phyloP scores from a whole-genome alignment of 148 eudicot species.

The Persicaria tinctoria region DNA sequence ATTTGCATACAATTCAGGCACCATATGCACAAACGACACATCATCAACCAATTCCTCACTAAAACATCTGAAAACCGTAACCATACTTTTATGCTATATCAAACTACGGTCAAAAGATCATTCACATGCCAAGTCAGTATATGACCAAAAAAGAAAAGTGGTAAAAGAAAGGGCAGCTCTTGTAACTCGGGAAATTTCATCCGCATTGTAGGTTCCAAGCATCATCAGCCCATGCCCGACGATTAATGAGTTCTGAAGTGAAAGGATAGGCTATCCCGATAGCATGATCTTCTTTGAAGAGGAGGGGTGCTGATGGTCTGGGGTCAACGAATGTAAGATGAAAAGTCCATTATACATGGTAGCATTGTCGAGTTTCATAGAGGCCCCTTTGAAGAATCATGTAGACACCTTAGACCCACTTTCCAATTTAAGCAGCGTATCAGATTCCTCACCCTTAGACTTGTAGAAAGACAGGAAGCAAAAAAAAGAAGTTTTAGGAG shows the following conservation, averaged over 20 bases:
- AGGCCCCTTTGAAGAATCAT: background rate
- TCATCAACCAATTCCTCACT: background rate
- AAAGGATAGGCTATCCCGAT: background rate
- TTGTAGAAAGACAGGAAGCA: background rate
- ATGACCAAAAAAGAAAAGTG: background rate
- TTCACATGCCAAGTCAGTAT: conserved; percentile 7
- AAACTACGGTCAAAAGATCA: conserved; percentile 5
- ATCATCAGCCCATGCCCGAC: background rate
- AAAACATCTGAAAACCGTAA: background rate
- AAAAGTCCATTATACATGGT: conserved; percentile 7
- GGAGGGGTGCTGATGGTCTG: background rate
- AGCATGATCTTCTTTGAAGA: background rate
- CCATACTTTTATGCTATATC: conserved; percentile 7
- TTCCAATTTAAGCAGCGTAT: conserved; percentile 8
- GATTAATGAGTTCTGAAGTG: background rate
- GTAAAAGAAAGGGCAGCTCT: background rate
- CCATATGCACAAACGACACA: background rate
- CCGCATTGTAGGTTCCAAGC: background rate
- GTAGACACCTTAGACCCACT: conserved; percentile 10
- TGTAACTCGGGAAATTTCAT: background rate
- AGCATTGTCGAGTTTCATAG: background rate
- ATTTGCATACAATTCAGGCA: too few species aligned
- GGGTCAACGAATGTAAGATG: background rate
- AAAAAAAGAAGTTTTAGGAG: background rate
- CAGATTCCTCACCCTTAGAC: conserved; percentile 9